Conservation (phyloP, 768 basidiomycete species). For the Agaricus blazei region DNA sequence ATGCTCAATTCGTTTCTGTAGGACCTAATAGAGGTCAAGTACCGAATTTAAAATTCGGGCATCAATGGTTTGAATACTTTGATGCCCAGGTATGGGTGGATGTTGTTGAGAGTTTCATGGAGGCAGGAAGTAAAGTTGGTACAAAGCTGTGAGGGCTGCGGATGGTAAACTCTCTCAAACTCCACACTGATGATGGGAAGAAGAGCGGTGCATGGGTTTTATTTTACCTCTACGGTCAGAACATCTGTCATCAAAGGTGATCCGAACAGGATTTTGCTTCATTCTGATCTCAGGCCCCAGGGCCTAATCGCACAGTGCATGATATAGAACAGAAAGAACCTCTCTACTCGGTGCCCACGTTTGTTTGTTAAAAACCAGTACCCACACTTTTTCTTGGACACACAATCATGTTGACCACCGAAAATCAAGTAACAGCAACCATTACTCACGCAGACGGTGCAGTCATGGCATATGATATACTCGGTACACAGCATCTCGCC, state of each 20-base stretch:
- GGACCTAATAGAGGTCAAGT: constrained; percentile 29
- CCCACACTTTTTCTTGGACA: constrained; percentile 2
- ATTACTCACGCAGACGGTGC: constrained; percentile 37
- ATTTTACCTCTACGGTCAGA: too few relatives aligned
- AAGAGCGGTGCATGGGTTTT: too few relatives aligned
- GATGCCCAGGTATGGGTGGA: constrained; percentile 33
- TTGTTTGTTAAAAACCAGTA: constrained; percentile 8
- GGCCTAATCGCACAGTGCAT: not conserved
- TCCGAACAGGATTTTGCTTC: too few relatives aligned
- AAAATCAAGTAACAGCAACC: constrained; percentile 8
- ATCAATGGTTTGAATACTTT: constrained; percentile 44
- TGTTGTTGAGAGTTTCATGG: constrained; percentile 29
- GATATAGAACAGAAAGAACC: not conserved
- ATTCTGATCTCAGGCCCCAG: too few relatives aligned
- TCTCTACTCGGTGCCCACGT: too few relatives aligned
- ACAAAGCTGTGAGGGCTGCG: not conserved
- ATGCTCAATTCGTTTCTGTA: constrained; percentile 11
- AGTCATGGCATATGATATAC: constrained; percentile 33
- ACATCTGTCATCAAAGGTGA: too few relatives aligned
- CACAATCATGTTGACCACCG: not conserved
- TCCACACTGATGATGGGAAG: too few relatives aligned
- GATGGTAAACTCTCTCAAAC: not conserved
- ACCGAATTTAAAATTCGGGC: constrained; percentile 33
- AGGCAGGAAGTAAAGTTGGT: not conserved
- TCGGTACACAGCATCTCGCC: constrained; percentile 29